Conservation (phyloP, 1,284 basidiomycete genomes). For the Fomitiporia mediterranea region DNA sequence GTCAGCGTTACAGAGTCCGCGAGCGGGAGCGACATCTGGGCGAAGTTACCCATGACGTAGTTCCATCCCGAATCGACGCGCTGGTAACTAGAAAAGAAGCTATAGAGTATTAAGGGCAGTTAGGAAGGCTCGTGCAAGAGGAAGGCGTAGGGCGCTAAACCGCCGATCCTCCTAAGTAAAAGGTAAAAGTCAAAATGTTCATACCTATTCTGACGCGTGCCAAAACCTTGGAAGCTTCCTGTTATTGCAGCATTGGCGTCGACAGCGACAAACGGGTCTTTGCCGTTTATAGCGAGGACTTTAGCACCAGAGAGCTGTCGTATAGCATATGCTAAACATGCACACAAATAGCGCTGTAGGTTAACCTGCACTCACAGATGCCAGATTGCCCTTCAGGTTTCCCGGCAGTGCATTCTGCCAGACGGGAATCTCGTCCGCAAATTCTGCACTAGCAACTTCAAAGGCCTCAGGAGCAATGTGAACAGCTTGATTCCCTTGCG, state of each 20-base stretch:
- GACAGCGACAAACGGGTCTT: slow-evolving; percentile 49
- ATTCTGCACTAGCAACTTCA: slow-evolving; percentile 46
- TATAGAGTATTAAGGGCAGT: slow-evolving; percentile 16
- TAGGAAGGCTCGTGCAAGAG: neutral
- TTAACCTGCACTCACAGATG: slow-evolving; percentile 33
- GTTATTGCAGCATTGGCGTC: slow-evolving; percentile 46
- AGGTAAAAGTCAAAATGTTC: slow-evolving; percentile 4
- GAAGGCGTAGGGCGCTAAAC: neutral
- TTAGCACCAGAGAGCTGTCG: slow-evolving; percentile 49
- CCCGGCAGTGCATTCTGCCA: slow-evolving; percentile 53
- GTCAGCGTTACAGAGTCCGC: slow-evolving; percentile 46
- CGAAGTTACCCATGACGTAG: slow-evolving; percentile 61
- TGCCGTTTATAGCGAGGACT: slow-evolving; percentile 49
- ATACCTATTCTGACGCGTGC: slow-evolving; percentile 46
- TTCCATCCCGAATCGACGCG: slow-evolving; percentile 41
- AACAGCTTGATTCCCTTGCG: slow-evolving; percentile 42
- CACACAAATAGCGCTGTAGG: neutral
- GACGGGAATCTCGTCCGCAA: slow-evolving; percentile 46
- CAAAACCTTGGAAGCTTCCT: slow-evolving; percentile 40
- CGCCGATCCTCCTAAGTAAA: slow-evolving; percentile 20
- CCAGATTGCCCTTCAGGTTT: slow-evolving; percentile 43
- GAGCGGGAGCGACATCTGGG: slow-evolving; percentile 51
- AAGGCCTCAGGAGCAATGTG: slow-evolving; percentile 59
- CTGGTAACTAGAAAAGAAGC: slow-evolving; percentile 40
- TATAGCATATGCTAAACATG: slow-evolving; percentile 5